A percentile compares a stretch with the other conserved stretches of the same genome.
Evolutionary conservation across 2,329 filamentous ascomycete species (phyloP).

Genomic region (Talaromyces islandicus): DNA sequence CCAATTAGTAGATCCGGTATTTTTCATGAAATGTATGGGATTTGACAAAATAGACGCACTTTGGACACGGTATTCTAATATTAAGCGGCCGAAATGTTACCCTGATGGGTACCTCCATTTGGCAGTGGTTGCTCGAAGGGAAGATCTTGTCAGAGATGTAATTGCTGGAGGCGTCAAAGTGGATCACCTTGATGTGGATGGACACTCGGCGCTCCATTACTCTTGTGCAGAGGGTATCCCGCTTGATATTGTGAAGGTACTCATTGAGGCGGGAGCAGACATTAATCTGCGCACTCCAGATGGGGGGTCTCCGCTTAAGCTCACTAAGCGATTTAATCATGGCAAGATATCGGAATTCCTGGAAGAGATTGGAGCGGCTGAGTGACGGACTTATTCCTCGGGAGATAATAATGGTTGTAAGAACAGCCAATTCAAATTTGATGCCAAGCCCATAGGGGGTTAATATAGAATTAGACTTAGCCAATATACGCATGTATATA

Average conservation of each 20-base stretch:
- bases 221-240: background rate
- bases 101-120: conserved; percentile 4
- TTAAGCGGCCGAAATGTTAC: background rate
- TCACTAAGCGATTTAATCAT: too few species aligned
- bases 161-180: conserved; percentile 4
- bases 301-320: too few species aligned
- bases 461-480: too few species aligned
- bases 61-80: conserved; percentile 1
- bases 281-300: background rate
- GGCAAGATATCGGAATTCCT: too few species aligned
- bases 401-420: too few species aligned
- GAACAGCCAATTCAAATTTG: too few species aligned
- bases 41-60: conserved; percentile 2
- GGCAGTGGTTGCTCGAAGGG: background rate
- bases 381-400: too few species aligned
- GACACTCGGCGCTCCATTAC: background rate
- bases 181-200: background rate
- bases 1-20: background rate
- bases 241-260: background rate
- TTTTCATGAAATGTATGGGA: conserved; percentile 8
- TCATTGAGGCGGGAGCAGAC: conserved; percentile 3
- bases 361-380: too few species aligned
- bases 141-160: conserved; percentile 1
- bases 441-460: too few species aligned
- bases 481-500: too few species aligned